Evolutionary conservation across 495 filamentous ascomycete genomes (phyloP).

Genomic region (Penicillium antarcticum): DNA sequence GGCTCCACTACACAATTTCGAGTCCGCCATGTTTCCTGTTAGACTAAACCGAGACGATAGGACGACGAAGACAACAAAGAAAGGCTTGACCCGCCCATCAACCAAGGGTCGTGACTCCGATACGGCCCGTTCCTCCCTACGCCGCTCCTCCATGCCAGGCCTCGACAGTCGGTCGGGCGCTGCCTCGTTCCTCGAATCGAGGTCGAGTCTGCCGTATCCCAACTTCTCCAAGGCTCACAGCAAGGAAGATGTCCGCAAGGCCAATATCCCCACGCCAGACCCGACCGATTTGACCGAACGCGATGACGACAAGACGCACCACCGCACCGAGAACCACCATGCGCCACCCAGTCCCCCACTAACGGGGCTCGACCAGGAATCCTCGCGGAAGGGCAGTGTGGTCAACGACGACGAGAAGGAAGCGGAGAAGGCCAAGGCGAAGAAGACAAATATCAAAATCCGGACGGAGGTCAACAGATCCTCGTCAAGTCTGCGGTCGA

Average conservation of each 20-base stretch:
- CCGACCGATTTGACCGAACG: conserved; percentile 68
- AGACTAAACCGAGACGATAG: conserved; percentile 42
- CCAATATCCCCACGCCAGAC: conserved; percentile 73
- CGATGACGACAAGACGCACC: conserved; percentile 31
- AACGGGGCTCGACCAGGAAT: conserved; percentile 50
- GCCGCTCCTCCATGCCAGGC: conserved; percentile 51
- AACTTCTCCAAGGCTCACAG: conserved; percentile 85
- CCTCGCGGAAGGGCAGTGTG: conserved; percentile 45
- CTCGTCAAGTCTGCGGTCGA: conserved; percentile 40
- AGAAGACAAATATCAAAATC: conserved; percentile 37
- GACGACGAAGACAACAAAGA: conserved; percentile 29
- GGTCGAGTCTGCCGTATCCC: conserved; percentile 74
- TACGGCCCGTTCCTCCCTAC: conserved; percentile 38
- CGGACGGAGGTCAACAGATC: conserved; percentile 41
- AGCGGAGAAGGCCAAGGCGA: conserved; percentile 33
- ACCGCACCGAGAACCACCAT: conserved; percentile 29
- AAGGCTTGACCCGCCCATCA: conserved; percentile 31
- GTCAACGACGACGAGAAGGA: conserved; percentile 37
- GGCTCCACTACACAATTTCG: conserved; percentile 26
- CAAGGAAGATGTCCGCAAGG: conserved; percentile 71
- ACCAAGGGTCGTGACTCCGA: conserved; percentile 46
- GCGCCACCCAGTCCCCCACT: conserved; percentile 64
- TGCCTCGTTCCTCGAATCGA: conserved; percentile 48
- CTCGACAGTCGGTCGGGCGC: conserved; percentile 38
- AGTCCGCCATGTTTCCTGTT: conserved; percentile 42